phyloP scores from a whole-genome alignment of 805 yeast species.

The Clavispora fructus region DNA sequence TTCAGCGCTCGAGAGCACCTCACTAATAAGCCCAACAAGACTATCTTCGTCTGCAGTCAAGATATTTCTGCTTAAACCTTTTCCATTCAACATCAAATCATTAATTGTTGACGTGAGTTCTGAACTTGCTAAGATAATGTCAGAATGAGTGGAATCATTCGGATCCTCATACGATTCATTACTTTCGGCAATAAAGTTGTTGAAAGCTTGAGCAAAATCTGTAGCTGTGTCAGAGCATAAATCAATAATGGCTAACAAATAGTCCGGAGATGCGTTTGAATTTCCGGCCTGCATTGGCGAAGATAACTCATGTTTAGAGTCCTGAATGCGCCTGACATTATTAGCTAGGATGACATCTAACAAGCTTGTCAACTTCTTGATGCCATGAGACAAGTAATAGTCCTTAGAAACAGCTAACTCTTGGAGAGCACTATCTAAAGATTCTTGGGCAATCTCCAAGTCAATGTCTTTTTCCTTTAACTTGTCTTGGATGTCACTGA shows the following conservation, averaged over 20 bases:
- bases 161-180: slow-evolving; percentile 35
- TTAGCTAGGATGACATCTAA: slow-evolving; percentile 69
- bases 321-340: slow-evolving; percentile 70
- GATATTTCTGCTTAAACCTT: slow-evolving; percentile 60
- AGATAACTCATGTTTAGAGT: slow-evolving; percentile 60
- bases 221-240: slow-evolving; percentile 66
- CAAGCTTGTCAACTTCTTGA: slow-evolving; percentile 43
- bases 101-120: slow-evolving; percentile 56
- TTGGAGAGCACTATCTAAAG: slow-evolving; percentile 65
- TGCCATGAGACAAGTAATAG: slow-evolving; percentile 37
- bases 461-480: slow-evolving; percentile 71
- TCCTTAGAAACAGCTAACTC: slow-evolving; percentile 50
- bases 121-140: slow-evolving; percentile 57
- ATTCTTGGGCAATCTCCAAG: slow-evolving; percentile 71
- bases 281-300: slow-evolving; percentile 83
- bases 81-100: slow-evolving; percentile 61
- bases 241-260: slow-evolving; percentile 63
- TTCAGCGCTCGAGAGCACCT: slow-evolving; percentile 57
- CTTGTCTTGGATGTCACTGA: slow-evolving; percentile 34
- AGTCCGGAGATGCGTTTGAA: slow-evolving; percentile 67
- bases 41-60: slow-evolving; percentile 51
- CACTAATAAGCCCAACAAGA: slow-evolving; percentile 44
- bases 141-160: slow-evolving; percentile 51
- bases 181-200: slow-evolving; percentile 72
- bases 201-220: slow-evolving; percentile 75